Evolutionary conservation across 352 stramenopile genomes (phyloP).

Genomic region (Pythium vanterpoolii): DNA sequence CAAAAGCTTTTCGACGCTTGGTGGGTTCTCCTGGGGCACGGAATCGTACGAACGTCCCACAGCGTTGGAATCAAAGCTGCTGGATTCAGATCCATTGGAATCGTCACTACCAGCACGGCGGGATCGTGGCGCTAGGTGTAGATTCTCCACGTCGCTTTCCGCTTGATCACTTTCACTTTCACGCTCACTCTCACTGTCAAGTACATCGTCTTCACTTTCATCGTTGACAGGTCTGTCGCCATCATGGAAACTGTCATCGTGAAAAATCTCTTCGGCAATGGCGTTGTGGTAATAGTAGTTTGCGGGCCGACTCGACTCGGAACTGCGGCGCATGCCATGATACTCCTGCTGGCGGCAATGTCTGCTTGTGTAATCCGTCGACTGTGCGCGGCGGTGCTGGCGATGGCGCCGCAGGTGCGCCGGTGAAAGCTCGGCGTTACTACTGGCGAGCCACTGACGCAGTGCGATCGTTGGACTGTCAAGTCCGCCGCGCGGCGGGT

Average conservation of each 20-base stretch:
- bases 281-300: constrained; percentile 13
- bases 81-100: constrained; percentile 13
- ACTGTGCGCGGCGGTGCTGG: constrained; percentile 19
- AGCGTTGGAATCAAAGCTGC: constrained; percentile 15
- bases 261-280: constrained; percentile 17
- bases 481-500: background rate
- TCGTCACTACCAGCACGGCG: constrained; percentile 10
- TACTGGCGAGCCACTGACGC: constrained; percentile 22
- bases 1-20: constrained; percentile 55
- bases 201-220: background rate
- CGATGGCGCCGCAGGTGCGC: constrained; percentile 20
- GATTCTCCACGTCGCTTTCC: background rate
- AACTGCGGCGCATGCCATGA: constrained; percentile 1
- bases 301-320: background rate
- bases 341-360: background rate
- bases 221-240: background rate
- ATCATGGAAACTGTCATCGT: constrained; percentile 9
- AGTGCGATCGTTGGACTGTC: constrained; percentile 26
- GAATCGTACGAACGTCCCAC: constrained; percentile 18
- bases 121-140: background rate
- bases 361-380: background rate
- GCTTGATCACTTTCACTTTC: background rate
- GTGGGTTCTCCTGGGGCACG: constrained; percentile 22
- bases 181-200: constrained; percentile 14
- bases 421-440: constrained; percentile 12